These are phyloP conservation scores for Coprinopsis cinerea DNA, from an alignment of 768 basidiomycete genomes.

Conservation along the genomic window DNA sequence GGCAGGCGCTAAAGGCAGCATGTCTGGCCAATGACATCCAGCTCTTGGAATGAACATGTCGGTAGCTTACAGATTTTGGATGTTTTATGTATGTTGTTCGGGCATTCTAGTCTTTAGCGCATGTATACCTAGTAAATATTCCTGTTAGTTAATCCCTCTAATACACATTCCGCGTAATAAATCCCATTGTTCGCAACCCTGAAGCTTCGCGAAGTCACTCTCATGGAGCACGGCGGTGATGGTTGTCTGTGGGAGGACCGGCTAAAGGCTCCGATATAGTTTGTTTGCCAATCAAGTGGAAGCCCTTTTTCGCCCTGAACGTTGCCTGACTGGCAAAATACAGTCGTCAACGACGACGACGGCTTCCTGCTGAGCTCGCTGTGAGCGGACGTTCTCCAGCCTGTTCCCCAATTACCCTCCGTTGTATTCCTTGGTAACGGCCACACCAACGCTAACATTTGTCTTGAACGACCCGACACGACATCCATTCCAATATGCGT, in stretches of 20 bases:
- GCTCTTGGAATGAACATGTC: constrained; percentile 5
- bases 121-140: no score
- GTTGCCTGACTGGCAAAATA: neutral
- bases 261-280: constrained; percentile 2
- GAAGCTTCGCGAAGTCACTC: no score
- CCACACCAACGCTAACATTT: constrained; percentile 1
- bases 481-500: constrained; percentile 27
- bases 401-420: neutral
- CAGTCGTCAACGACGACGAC: neutral
- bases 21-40: constrained; percentile 14
- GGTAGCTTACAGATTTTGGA: neutral
- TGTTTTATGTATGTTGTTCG: constrained; percentile 1
- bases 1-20: constrained; percentile 14
- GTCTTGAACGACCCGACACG: constrained; percentile 7
- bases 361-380: constrained; percentile 2
- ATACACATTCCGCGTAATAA: no score
- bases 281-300: neutral
- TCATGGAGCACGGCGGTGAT: no score
- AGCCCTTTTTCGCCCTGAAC: constrained; percentile 7
- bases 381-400: neutral
- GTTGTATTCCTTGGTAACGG: neutral
- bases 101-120: neutral
- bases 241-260: no score
- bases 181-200: no score
- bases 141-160: no score